phyloP scores from a whole-genome alignment of 345 rosid genomes.

The Hibiscus mutabilis region DNA sequence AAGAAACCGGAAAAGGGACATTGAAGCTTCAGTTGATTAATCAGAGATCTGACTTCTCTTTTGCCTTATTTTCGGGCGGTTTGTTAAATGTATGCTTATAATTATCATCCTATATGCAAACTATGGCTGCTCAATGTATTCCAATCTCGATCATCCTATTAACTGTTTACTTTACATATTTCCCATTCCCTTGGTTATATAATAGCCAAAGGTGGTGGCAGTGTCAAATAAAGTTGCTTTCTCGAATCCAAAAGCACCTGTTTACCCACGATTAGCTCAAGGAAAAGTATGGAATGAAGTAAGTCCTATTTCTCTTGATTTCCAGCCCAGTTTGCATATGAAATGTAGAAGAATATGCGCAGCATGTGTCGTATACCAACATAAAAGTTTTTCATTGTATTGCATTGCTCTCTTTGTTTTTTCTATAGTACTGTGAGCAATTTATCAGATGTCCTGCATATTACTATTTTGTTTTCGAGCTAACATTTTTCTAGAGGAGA shows the following conservation, averaged over 20 bases:
- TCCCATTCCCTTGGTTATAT: not conserved
- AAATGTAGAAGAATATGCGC: not conserved
- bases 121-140: not conserved
- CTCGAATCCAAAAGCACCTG: constrained; percentile 57
- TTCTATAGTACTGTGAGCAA: not conserved
- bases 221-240: constrained; percentile 50
- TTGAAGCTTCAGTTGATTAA: constrained; percentile 65
- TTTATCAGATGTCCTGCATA: not conserved
- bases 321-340: not conserved
- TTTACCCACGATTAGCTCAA: constrained; percentile 63
- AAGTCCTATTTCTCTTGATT: constrained; percentile 17
- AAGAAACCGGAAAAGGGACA: constrained; percentile 39
- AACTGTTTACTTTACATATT: not conserved
- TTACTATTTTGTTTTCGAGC: not conserved
- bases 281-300: constrained; percentile 72
- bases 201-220: constrained; percentile 64
- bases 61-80: constrained; percentile 56
- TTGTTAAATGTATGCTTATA: constrained; percentile 33
- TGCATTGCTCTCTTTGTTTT: not conserved
- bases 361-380: not conserved
- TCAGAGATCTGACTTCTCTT: constrained; percentile 68
- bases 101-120: not conserved
- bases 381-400: not conserved
- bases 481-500: not conserved
- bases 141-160: not conserved